phyloP scores from a whole-genome alignment of 306 rosid genomes.

The Lathyrus oleraceus region DNA sequence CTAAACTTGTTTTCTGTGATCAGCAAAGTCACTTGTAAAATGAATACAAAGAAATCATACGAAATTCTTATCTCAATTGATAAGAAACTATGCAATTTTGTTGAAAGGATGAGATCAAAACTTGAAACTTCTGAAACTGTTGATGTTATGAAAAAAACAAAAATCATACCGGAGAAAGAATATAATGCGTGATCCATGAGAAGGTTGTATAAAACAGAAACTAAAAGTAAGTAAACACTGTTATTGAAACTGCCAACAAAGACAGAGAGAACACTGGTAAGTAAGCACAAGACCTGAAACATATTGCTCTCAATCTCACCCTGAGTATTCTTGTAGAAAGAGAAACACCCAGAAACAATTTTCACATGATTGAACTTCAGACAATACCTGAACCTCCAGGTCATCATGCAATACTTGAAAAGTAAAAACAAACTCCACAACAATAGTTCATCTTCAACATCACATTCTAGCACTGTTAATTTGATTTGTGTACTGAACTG shows the following conservation, averaged over 20 bases:
- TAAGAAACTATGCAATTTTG: background rate
- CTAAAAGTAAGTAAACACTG: background rate
- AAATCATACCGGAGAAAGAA: background rate
- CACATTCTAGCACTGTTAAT: background rate
- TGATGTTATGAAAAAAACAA: background rate
- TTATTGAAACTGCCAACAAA: background rate
- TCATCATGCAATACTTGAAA: background rate
- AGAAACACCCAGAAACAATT: background rate
- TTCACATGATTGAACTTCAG: background rate
- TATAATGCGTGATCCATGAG: background rate
- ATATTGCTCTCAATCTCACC: background rate
- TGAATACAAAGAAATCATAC: background rate
- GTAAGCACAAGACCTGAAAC: background rate
- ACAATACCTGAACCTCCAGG: background rate
- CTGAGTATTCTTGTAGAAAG: background rate
- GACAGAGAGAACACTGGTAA: background rate
- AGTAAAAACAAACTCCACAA: background rate
- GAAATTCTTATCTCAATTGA: background rate
- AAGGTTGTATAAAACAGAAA: background rate
- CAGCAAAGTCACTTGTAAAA: background rate
- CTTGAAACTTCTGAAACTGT: conserved; percentile 9
- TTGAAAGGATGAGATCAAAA: background rate
- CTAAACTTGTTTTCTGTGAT: background rate
- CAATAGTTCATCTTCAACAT: background rate
- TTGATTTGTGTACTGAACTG: conserved; percentile 6